Conservation (phyloP, 805 yeast species). For the Diddensiella santjacobensis region DNA sequence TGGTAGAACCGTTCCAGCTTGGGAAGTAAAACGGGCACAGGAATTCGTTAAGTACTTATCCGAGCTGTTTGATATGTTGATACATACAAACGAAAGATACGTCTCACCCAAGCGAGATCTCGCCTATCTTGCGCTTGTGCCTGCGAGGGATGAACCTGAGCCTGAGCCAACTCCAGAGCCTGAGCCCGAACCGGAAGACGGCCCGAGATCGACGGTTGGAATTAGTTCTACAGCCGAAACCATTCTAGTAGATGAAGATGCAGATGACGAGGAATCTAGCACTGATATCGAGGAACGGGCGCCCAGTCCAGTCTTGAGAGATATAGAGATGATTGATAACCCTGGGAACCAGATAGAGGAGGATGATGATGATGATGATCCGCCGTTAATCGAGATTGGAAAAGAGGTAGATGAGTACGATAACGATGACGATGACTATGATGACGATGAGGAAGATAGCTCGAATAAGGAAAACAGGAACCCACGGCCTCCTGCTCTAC, state of each 20-base stretch:
- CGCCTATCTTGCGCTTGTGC: constrained; percentile 75
- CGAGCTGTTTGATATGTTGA: constrained; percentile 65
- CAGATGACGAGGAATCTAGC: constrained; percentile 2
- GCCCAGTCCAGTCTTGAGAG: not conserved
- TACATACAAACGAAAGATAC: constrained; percentile 55
- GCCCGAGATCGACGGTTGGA: not conserved
- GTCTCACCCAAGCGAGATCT: constrained; percentile 80
- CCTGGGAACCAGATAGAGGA: not conserved
- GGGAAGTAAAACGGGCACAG: constrained; percentile 75
- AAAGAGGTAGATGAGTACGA: not conserved
- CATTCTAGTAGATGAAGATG: not conserved
- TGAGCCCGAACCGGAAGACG: constrained; percentile 16
- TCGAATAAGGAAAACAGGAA: constrained; percentile 4
- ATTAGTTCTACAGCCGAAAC: not conserved
- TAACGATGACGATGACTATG: not conserved
- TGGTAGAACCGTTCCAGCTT: constrained; percentile 74
- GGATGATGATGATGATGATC: not conserved
- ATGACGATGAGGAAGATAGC: not conserved
- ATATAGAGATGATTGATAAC: not conserved
- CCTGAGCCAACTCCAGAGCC: constrained; percentile 20
- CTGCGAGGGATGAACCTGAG: constrained; percentile 31
- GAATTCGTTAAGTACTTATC: constrained; percentile 75
- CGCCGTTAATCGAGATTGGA: not conserved
- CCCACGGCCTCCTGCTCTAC: not conserved
- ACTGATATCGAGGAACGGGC: constrained; percentile 7